Conservation (phyloP, 2,329 filamentous ascomycete species). For the Colletotrichum coccodes region DNA sequence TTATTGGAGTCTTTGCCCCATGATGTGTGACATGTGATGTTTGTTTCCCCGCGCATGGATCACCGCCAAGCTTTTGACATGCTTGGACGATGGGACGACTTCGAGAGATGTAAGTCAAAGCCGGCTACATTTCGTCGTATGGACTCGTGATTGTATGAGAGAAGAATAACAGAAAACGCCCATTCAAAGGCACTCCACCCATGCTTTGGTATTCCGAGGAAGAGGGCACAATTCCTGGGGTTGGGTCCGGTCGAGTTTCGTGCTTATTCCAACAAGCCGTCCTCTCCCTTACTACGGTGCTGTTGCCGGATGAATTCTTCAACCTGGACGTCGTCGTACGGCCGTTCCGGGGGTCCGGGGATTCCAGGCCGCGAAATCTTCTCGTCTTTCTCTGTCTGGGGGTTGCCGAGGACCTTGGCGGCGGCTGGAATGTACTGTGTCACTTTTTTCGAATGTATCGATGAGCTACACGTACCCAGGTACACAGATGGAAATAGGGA, state of each 20-base stretch:
- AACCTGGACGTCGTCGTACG: constrained; percentile 58
- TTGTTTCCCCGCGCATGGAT: neutral
- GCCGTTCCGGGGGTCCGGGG: constrained; percentile 53
- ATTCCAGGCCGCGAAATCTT: constrained; percentile 38
- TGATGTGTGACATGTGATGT: neutral
- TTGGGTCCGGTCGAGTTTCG: neutral
- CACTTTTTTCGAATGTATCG: constrained; percentile 41
- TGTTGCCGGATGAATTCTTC: constrained; percentile 64
- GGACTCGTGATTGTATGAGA: neutral
- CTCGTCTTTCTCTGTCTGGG: constrained; percentile 39
- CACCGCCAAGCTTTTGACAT: constrained; percentile 17
- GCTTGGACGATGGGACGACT: constrained; percentile 9
- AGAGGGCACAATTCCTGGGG: no score
- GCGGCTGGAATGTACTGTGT: constrained; percentile 55
- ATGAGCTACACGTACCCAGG: constrained; percentile 18
- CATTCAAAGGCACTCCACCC: neutral
- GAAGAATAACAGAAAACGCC: neutral
- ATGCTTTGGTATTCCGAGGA: neutral
- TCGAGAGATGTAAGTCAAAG: neutral
- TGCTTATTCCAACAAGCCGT: constrained; percentile 37
- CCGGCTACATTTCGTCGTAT: neutral
- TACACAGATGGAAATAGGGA: neutral
- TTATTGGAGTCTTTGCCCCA: neutral
- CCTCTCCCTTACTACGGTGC: constrained; percentile 55
- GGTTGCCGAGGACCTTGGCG: constrained; percentile 51